phyloP scores from a whole-genome alignment of 768 basidiomycete genomes.

The Lyophyllum decastes region DNA sequence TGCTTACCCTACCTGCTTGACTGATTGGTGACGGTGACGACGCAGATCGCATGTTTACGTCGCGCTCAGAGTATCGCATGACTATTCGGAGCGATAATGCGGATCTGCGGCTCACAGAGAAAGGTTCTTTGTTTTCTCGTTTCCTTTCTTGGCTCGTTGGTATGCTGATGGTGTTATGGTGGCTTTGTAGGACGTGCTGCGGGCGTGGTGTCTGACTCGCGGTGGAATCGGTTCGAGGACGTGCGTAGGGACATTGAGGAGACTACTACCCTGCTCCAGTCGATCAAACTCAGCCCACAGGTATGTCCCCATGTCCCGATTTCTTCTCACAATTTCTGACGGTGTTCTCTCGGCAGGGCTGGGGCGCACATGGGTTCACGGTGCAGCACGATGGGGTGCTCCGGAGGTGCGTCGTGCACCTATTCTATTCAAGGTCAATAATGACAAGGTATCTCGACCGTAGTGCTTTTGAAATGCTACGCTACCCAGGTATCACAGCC shows the following conservation, averaged over 20 bases:
- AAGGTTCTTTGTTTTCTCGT: constrained; percentile 52
- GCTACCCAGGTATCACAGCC: constrained; percentile 38
- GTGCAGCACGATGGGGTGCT: constrained; percentile 47
- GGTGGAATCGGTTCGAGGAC: constrained; percentile 41
- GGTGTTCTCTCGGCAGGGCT: constrained; percentile 26
- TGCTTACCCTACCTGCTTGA: not conserved
- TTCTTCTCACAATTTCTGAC: not conserved
- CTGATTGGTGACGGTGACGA: constrained; percentile 9
- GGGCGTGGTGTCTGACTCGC: constrained; percentile 45
- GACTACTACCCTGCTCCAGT: constrained; percentile 37
- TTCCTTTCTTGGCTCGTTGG: not conserved
- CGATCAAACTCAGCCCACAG: constrained; percentile 43
- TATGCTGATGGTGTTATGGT: not conserved
- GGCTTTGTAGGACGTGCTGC: constrained; percentile 36
- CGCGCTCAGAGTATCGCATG: constrained; percentile 89
- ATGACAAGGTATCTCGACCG: not conserved
- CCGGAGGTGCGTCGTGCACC: constrained; percentile 34
- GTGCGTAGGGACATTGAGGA: constrained; percentile 34
- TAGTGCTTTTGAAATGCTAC: constrained; percentile 78
- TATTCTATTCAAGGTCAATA: not conserved
- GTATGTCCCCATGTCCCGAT: constrained; percentile 18
- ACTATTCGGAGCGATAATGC: constrained; percentile 88
- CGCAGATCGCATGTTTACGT: constrained; percentile 97
- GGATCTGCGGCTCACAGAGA: constrained; percentile 77
- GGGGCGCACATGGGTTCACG: constrained; percentile 40